Base-by-base conservation (phyloP, 352 stramenopile genomes). In the Pythium sukuiense region DNA sequence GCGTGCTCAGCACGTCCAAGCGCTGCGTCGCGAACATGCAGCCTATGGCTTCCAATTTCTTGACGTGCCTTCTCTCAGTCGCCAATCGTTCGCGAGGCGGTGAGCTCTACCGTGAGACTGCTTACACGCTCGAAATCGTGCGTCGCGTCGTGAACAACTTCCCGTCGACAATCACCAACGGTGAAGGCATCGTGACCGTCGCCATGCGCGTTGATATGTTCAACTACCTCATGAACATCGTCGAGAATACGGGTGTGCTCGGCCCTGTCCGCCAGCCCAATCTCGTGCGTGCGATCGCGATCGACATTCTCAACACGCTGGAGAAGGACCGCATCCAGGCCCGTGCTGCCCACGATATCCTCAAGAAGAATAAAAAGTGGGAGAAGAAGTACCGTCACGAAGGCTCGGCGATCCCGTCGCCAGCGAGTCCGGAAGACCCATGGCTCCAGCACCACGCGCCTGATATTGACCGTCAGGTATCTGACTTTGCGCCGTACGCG, bases 311-410 rank as follows among this genome's bases (percentile, higher is more conserved):
- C 18, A 90, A 90, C 37, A 79, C 78, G 57, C 68, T 96, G 6
- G 87, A 96, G 62, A 90, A 88, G 77, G 82, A 96, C 63, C 80
- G 77, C 14, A 67, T 89, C 16, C 87, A 96, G 71, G 75, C 77
- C n/a, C 77, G 53, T 37, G 81, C 81, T 0, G 87, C 87, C 0
- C 86, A 92, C 43, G 79, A 93, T 55, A 85, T 94, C 39, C 54
- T 96, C 18, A 96, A 93, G 60, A 96, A 93, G 62, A 76, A 94
- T 74, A 96, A 93, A 58, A 92, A 92, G 55, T 96, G 87, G 87
- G 80, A 91, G 58, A 96, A 96, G 66, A 88, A 80, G 55, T 92
- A 85, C 60, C 79, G 70, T 13, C 65, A 76, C 43, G 70, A 76
- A 67, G 61, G 45, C 30, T 53, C 55, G 14, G 27, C 59, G 16